These are phyloP conservation scores for Tricholomella constricta DNA, from an alignment of 768 basidiomycete genomes.

Conservation along the genomic window DNA sequence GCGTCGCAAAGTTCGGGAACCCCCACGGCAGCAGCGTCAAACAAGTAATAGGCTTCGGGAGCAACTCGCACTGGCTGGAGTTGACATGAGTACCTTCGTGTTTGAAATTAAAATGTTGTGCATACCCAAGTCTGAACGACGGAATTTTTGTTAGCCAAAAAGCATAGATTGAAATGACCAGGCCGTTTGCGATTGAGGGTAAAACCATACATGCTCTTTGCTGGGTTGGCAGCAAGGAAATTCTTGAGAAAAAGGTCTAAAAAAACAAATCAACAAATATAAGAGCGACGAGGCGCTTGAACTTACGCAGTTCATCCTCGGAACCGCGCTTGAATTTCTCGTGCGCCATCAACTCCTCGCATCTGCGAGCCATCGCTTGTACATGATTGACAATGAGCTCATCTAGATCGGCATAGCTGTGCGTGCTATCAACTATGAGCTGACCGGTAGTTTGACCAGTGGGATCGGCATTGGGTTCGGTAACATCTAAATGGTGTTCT, in stretches of 20 bases:
- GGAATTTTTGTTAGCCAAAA: conserved; percentile 90
- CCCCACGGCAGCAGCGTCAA: conserved; percentile 87
- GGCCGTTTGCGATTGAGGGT: conserved; percentile 86
- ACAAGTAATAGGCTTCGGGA: conserved; percentile 87
- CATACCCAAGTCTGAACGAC: conserved; percentile 91
- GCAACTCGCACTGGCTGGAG: conserved; percentile 80
- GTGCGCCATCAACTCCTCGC: conserved; percentile 92
- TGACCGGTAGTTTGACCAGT: conserved; percentile 66
- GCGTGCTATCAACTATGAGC: conserved; percentile 73
- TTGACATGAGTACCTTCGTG: conserved; percentile 9
- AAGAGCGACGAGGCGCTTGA: not conserved
- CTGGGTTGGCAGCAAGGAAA: conserved; percentile 90
- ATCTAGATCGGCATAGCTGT: conserved; percentile 91
- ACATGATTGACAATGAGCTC: conserved; percentile 97
- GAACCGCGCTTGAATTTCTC: conserved; percentile 92
- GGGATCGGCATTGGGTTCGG: conserved; percentile 76
- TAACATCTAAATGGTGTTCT: conserved; percentile 57
- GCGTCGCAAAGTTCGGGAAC: conserved; percentile 95
- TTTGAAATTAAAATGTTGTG: not conserved
- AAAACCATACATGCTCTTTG: conserved; percentile 95
- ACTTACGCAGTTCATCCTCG: conserved; percentile 90
- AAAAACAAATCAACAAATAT: conserved; percentile 3
- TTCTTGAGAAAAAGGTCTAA: conserved; percentile 87
- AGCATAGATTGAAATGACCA: conserved; percentile 92
- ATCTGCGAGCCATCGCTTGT: conserved; percentile 88